Evolutionary conservation across 371 early-diverging fungal species (phyloP).

Genomic region (Gilbertella persicaria): DNA sequence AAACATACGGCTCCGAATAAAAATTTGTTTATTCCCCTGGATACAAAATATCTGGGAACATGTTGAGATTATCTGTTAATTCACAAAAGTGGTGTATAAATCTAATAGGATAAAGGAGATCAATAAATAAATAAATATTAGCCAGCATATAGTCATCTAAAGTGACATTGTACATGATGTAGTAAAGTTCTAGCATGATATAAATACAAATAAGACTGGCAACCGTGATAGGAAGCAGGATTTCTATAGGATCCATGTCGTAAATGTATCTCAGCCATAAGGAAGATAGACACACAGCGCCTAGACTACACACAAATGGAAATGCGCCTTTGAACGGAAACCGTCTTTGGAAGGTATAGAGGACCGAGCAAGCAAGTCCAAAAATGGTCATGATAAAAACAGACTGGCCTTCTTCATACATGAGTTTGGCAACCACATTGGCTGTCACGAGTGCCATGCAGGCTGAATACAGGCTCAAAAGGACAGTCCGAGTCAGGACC

Average conservation of each 20-base stretch:
- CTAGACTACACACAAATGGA: conserved; percentile 27
- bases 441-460: conserved; percentile 14
- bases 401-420: conserved; percentile 19
- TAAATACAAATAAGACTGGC: conserved; percentile 36
- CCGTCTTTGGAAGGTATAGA: conserved; percentile 20
- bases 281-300: conserved; percentile 19
- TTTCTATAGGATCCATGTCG: conserved; percentile 28
- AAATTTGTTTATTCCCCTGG: conserved; percentile 14
- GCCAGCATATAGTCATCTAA: conserved; percentile 46
- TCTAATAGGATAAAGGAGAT: conserved; percentile 47
- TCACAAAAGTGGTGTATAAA: conserved; percentile 55
- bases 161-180: conserved; percentile 37
- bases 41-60: conserved; percentile 29
- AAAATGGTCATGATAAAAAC: conserved; percentile 21
- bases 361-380: conserved; percentile 13
- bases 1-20: too few species aligned
- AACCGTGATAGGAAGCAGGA: conserved; percentile 37
- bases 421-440: conserved; percentile 23
- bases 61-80: conserved; percentile 39
- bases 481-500: background rate
- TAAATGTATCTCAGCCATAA: conserved; percentile 19
- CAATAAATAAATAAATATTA: conserved; percentile 46
- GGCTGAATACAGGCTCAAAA: conserved; percentile 3
- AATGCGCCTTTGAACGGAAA: conserved; percentile 23
- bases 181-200: conserved; percentile 43